phyloP scores from a whole-genome alignment of 2,329 filamentous ascomycete species.

The Alternaria consortialis region DNA sequence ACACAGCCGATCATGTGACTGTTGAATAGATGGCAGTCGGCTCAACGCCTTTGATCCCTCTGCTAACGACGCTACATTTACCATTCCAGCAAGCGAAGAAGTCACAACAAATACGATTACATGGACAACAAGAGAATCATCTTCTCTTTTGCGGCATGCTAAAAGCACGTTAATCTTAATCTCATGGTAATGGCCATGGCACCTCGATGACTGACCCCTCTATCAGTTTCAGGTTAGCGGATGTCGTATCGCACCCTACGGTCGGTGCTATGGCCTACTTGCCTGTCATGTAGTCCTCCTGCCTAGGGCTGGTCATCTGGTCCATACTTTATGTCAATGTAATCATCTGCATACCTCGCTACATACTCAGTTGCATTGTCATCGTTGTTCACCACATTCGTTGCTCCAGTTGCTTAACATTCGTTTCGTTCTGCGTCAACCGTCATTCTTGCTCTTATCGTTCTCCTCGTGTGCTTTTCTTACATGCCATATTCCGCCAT shows the following conservation, averaged over 20 bases:
- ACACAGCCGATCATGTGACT: conserved; percentile 50
- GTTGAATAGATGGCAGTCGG: conserved; percentile 42
- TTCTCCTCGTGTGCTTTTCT: conserved; percentile 37
- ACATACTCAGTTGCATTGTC: conserved; percentile 46
- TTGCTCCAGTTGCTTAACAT: conserved; percentile 55
- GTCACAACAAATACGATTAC: conserved; percentile 42
- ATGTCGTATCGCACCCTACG: conserved; percentile 41
- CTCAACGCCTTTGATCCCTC: conserved; percentile 48
- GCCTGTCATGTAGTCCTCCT: conserved; percentile 41
- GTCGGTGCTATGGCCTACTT: conserved; percentile 30
- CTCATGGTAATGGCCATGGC: conserved; percentile 40
- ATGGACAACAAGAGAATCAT: conserved; percentile 44
- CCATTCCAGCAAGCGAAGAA: conserved; percentile 41
- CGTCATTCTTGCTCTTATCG: conserved; percentile 51
- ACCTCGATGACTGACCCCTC: conserved; percentile 40
- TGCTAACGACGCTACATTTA: conserved; percentile 49
- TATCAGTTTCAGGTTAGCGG: conserved; percentile 38
- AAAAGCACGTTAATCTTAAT: conserved; percentile 47
- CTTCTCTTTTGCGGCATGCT: conserved; percentile 26
- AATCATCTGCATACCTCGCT: conserved; percentile 34
- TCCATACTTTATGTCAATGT: conserved; percentile 45
- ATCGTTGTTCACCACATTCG: conserved; percentile 48
- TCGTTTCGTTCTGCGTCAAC: conserved; percentile 49
- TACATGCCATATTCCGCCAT: conserved; percentile 40
- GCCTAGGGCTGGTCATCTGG: conserved; percentile 29